These are phyloP conservation scores for Globisporangium rhizosaccharum DNA, from an alignment of 352 stramenopile species.

Conservation along the genomic window DNA sequence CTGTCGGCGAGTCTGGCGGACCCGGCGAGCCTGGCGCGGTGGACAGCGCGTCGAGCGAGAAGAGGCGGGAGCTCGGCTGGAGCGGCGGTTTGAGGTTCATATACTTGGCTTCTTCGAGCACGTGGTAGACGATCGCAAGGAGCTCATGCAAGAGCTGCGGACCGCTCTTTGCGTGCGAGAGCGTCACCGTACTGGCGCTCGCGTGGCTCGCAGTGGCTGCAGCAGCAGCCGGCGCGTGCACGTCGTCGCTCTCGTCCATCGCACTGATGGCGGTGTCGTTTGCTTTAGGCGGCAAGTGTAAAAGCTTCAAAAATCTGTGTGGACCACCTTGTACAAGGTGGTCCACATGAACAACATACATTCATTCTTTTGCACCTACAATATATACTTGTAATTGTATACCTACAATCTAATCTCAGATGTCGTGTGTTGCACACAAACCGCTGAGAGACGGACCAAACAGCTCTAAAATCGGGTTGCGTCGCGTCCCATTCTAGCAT, in stretches of 20 bases:
- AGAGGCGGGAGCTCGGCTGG: conserved; percentile 72
- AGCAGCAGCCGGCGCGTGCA: neutral
- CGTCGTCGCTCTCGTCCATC: neutral
- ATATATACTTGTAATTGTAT: no score
- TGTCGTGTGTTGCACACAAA: no score
- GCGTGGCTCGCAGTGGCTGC: no score
- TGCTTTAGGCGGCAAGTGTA: neutral
- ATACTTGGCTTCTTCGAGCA: conserved; percentile 78
- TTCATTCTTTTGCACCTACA: no score
- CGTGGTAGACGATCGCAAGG: conserved; percentile 66
- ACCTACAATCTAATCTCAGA: no score
- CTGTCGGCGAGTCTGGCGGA: conserved; percentile 29
- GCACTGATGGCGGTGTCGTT: neutral
- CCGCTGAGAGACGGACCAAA: no score
- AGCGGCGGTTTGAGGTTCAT: conserved; percentile 83
- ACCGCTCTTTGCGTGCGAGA: conserved; percentile 31
- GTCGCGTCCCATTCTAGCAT: no score
- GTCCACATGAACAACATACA: no score
- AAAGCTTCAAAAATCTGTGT: neutral
- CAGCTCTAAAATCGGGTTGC: no score
- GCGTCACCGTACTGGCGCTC: neutral
- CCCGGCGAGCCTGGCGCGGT: conserved; percentile 25
- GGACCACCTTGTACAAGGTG: neutral
- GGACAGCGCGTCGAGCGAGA: conserved; percentile 43
- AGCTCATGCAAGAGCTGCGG: conserved; percentile 61